Evolutionary conservation across 2,329 filamentous ascomycete genomes (phyloP).

Genomic region (Cercospora zeina): DNA sequence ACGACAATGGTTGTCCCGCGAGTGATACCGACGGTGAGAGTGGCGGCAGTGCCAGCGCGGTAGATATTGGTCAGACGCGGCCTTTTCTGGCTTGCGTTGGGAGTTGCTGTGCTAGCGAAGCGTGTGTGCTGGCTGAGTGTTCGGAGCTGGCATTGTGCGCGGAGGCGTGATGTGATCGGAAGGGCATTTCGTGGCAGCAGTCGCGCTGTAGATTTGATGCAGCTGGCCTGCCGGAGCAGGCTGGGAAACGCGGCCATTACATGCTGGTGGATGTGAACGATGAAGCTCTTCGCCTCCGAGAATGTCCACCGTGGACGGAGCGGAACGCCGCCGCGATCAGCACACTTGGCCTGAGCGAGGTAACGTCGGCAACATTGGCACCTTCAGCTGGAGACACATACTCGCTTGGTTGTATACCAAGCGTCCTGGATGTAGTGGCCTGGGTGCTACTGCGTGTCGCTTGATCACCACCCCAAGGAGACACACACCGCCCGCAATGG

Average conservation of each 20-base stretch:
- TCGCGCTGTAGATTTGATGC: not conserved
- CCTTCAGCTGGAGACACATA: not conserved
- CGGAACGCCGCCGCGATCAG: not conserved
- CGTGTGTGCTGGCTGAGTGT: not conserved
- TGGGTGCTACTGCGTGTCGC: not conserved
- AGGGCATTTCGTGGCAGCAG: not conserved
- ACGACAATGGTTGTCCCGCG: constrained; percentile 71
- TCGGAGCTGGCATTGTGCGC: not conserved
- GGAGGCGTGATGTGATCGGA: not conserved
- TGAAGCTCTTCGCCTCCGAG: not conserved
- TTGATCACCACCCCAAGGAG: not conserved
- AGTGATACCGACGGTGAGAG: constrained; percentile 67
- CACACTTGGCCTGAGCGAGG: constrained; percentile 2
- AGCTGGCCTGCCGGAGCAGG: constrained; percentile 20
- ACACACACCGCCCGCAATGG: not conserved
- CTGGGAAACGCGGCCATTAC: constrained; percentile 29
- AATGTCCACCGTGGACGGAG: not conserved
- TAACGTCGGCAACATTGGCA: constrained; percentile 13
- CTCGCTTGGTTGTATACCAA: not conserved
- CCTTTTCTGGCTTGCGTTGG: constrained; percentile 30
- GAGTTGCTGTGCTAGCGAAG: constrained; percentile 3
- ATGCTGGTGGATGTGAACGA: constrained; percentile 19
- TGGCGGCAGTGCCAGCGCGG: constrained; percentile 68
- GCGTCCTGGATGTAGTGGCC: not conserved
- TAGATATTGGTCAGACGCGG: constrained; percentile 67